Evolutionary conservation across 2,329 filamentous ascomycete species (phyloP).

Genomic region (Alternaria ventricosa): DNA sequence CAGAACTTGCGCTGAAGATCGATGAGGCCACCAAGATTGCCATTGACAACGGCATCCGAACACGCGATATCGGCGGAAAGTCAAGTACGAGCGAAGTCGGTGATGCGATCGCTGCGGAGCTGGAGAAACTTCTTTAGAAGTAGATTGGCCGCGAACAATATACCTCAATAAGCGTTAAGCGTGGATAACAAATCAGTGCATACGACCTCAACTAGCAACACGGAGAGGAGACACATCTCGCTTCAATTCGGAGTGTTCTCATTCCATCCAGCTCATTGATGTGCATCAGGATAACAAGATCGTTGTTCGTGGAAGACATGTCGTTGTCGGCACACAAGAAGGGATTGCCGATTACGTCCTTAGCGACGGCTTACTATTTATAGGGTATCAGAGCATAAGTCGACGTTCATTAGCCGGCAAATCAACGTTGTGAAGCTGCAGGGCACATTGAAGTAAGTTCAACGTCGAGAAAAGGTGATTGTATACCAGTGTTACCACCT

Average conservation of each 20-base stretch:
- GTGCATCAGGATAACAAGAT: neutral
- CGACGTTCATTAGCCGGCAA: neutral
- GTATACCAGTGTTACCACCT: neutral
- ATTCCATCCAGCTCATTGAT: neutral
- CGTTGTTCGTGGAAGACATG: neutral
- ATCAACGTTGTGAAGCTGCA: neutral
- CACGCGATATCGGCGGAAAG: slow-evolving; percentile 83
- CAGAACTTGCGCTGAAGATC: slow-evolving; percentile 76
- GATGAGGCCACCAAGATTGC: slow-evolving; percentile 81
- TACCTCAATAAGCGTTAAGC: neutral
- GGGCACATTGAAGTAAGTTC: neutral
- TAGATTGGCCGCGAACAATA: slow-evolving; percentile 15
- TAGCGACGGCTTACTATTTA: neutral
- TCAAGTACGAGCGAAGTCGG: slow-evolving; percentile 79
- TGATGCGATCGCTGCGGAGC: slow-evolving; percentile 78
- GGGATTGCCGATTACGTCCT: neutral
- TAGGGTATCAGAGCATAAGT: neutral
- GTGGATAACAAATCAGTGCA: neutral
- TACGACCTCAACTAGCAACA: neutral
- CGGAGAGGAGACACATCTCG: neutral
- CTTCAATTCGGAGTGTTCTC: neutral
- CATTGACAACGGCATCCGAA: slow-evolving; percentile 79
- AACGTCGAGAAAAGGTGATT: neutral
- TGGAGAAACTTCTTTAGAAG: slow-evolving; percentile 68
- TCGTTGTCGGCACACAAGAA: neutral